Evolutionary conservation across 169 alveolate genomes (phyloP).

Genomic region (Eimeria maxima): DNA sequence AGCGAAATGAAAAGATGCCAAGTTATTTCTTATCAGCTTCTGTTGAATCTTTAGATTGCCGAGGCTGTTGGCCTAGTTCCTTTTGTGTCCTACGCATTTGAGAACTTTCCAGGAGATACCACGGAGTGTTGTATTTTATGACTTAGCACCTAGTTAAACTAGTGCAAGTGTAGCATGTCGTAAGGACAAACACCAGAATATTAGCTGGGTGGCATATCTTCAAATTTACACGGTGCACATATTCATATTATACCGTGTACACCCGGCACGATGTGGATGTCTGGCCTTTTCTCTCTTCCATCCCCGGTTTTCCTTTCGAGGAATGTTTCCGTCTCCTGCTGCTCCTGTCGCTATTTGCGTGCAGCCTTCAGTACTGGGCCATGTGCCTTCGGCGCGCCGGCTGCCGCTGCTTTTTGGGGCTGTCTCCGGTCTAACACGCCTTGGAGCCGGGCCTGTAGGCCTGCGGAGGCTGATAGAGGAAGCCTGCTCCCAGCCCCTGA

Average conservation of each 20-base stretch:
- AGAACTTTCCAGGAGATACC: not conserved
- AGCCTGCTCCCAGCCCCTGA: constrained; percentile 40
- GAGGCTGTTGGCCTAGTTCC: not conserved
- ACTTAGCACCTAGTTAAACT: not conserved
- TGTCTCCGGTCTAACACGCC: constrained; percentile 28
- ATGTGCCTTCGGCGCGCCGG: constrained; percentile 39
- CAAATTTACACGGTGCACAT: not conserved
- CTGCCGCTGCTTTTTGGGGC: constrained; percentile 49
- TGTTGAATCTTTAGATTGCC: not conserved
- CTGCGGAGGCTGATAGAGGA: constrained; percentile 59
- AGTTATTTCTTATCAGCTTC: not conserved
- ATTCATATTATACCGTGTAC: not conserved
- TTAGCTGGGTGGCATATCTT: not conserved
- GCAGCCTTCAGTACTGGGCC: constrained; percentile 65
- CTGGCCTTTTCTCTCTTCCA: not conserved
- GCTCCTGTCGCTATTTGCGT: not conserved
- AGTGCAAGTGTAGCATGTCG: not conserved
- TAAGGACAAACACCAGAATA: not conserved
- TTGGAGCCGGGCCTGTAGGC: constrained; percentile 54
- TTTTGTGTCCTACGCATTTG: not conserved
- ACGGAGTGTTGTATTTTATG: not conserved
- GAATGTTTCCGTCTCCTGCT: not conserved
- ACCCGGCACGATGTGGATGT: not conserved
- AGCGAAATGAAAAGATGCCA: not conserved
- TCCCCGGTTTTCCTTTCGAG: not conserved